Evolutionary conservation across 371 early-diverging fungal species (phyloP).

Genomic region (Dinochytrium kinnereticum): DNA sequence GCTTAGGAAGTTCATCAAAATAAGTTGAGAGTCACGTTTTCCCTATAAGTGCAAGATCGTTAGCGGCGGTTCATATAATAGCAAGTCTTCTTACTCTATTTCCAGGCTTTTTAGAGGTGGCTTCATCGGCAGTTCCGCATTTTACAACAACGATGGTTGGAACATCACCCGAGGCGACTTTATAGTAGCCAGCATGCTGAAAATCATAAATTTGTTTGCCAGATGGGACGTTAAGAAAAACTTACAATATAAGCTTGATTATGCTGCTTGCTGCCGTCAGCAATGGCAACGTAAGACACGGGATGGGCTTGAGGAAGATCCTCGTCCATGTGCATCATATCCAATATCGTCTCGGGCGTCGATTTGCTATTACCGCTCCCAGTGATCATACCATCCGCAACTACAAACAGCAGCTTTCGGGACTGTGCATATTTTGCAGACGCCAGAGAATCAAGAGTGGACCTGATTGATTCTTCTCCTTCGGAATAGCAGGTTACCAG

Average conservation of each 20-base stretch:
- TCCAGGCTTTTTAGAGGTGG: conserved; percentile 64
- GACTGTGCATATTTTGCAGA: conserved; percentile 68
- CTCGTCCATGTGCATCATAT: conserved; percentile 34
- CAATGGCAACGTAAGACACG: conserved; percentile 89
- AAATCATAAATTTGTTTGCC: too few species aligned
- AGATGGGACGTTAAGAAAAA: too few species aligned
- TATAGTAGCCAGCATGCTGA: conserved; percentile 63
- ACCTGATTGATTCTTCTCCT: conserved; percentile 57
- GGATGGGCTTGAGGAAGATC: conserved; percentile 49
- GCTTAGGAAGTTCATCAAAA: conserved; percentile 86
- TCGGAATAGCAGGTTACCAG: conserved; percentile 69
- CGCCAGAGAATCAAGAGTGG: conserved; percentile 62
- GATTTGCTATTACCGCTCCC: conserved; percentile 37
- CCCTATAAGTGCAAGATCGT: conserved; percentile 55
- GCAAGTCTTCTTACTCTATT: conserved; percentile 71
- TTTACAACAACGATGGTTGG: conserved; percentile 93
- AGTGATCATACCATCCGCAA: conserved; percentile 44
- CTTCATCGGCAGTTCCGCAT: conserved; percentile 84
- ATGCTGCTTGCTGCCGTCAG: conserved; percentile 86
- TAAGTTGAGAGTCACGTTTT: conserved; percentile 98
- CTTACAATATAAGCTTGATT: conserved; percentile 92
- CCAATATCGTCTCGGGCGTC: conserved; percentile 46
- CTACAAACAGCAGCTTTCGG: conserved; percentile 65
- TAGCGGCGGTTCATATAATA: neutral
- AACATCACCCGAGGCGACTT: conserved; percentile 52